Conservation (phyloP, 2,329 filamentous ascomycete species). For the Colletotrichum orbiculare region DNA sequence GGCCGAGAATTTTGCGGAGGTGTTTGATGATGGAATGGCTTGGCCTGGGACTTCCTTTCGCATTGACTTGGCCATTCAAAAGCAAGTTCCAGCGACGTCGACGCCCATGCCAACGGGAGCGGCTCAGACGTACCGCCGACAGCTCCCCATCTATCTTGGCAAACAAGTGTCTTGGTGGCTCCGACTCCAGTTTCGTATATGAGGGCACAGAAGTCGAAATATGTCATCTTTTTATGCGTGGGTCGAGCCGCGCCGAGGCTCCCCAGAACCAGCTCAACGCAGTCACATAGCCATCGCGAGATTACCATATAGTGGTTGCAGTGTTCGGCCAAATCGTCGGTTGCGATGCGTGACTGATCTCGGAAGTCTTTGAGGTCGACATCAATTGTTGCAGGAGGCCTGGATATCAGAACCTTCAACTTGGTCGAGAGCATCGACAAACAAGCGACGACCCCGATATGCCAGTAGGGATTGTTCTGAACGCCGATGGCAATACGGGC, state of each 20-base stretch:
- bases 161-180: background rate
- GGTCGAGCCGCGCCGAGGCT: background rate
- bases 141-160: background rate
- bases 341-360: accelerated
- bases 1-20: too few species aligned
- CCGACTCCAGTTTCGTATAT: background rate
- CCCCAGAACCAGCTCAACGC: background rate
- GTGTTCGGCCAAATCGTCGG: too few species aligned
- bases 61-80: background rate
- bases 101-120: background rate
- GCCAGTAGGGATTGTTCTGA: background rate
- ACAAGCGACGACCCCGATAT: background rate
- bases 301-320: background rate
- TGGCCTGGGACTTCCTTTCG: too few species aligned
- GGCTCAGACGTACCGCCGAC: background rate
- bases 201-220: background rate
- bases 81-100: background rate
- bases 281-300: background rate
- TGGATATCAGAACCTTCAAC: background rate
- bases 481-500: background rate
- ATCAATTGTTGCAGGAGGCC: too few species aligned
- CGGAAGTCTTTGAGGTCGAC: background rate
- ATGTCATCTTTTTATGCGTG: background rate
- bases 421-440: background rate
- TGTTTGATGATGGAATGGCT: too few species aligned